Percentiles rank a stretch among this genome's conserved stretches.
These are phyloP conservation scores for Paulownia fortunei DNA, from an alignment of 257 asterid species.

Conservation along the genomic window DNA sequence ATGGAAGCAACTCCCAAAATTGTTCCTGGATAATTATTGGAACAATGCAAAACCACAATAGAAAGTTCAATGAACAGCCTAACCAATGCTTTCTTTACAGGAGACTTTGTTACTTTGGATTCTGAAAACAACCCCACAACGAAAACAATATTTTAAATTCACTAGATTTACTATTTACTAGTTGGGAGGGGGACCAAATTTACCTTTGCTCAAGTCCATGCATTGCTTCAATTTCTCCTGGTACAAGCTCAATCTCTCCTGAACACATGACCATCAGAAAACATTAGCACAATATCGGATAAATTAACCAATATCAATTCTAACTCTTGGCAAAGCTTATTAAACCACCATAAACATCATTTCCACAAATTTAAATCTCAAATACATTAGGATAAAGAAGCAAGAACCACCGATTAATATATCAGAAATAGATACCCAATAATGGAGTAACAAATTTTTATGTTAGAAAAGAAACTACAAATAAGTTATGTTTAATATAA, in stretches of 20 bases:
- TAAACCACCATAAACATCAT: conserved; percentile 20
- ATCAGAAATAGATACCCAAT: not conserved
- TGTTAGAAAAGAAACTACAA: not conserved
- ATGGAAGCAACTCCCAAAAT: not conserved
- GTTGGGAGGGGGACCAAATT: conserved; percentile 14
- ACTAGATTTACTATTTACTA: not conserved
- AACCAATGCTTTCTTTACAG: conserved; percentile 1
- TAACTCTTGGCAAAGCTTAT: not conserved
- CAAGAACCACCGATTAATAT: not conserved
- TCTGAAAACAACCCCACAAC: conserved; percentile 11
- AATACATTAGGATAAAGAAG: not conserved
- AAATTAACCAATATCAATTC: conserved; percentile 9
- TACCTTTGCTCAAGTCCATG: conserved; percentile 80
- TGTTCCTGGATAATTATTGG: not conserved
- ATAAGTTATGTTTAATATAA: not conserved
- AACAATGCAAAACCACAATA: not conserved
- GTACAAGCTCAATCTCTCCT: conserved; percentile 88
- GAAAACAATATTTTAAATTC: not conserved
- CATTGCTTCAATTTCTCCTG: conserved; percentile 78
- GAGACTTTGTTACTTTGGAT: not conserved
- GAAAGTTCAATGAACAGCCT: conserved; percentile 19
- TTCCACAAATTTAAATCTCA: not conserved
- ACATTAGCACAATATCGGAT: not conserved
- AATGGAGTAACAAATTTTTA: not conserved
- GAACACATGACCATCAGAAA: conserved; percentile 27